A percentile compares a stretch with the other conserved stretches of the same genome.
Evolutionary conservation across 495 filamentous ascomycete species (phyloP).

Genomic region (Podospora appendiculata): DNA sequence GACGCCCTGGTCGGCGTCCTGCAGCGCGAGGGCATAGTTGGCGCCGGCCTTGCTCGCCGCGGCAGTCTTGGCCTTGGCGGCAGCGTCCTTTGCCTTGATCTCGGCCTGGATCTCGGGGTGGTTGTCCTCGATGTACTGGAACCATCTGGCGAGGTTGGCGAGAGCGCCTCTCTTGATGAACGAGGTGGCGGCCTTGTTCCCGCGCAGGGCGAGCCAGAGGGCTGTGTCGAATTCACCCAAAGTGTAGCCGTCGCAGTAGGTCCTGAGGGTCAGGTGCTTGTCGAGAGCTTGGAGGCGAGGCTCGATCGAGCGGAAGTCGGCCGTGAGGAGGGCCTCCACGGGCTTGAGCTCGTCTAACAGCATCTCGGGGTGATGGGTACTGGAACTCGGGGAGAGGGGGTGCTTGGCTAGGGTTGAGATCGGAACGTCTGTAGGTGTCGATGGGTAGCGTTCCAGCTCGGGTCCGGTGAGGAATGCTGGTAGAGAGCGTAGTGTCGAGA

Average conservation of each 20-base stretch:
- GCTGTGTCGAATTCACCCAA: conserved; percentile 72
- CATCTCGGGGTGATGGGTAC: conserved; percentile 21
- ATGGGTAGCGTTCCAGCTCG: no score
- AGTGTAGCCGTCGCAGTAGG: conserved; percentile 76
- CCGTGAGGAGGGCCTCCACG: conserved; percentile 42
- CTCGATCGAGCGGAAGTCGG: conserved; percentile 76
- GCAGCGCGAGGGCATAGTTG: conserved; percentile 84
- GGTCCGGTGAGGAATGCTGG: no score
- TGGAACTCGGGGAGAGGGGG: no score
- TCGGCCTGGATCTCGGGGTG: conserved; percentile 59
- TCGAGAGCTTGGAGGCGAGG: conserved; percentile 69
- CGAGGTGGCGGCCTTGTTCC: conserved; percentile 75
- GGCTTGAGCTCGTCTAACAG: conserved; percentile 43
- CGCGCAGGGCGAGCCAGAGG: conserved; percentile 77
- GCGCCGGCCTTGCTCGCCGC: conserved; percentile 75
- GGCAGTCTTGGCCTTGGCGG: conserved; percentile 60
- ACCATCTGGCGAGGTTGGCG: conserved; percentile 81
- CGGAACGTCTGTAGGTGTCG: no score
- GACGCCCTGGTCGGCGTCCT: conserved; percentile 83
- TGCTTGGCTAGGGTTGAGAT: no score
- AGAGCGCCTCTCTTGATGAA: conserved; percentile 72
- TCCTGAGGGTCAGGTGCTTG: conserved; percentile 76
- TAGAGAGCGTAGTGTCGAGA: no score
- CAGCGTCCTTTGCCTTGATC: conserved; percentile 50
- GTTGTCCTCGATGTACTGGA: conserved; percentile 72